Evolutionary conservation across 164 flowering plant genomes (phyloP).

Genomic region (Amborella trichopoda): DNA sequence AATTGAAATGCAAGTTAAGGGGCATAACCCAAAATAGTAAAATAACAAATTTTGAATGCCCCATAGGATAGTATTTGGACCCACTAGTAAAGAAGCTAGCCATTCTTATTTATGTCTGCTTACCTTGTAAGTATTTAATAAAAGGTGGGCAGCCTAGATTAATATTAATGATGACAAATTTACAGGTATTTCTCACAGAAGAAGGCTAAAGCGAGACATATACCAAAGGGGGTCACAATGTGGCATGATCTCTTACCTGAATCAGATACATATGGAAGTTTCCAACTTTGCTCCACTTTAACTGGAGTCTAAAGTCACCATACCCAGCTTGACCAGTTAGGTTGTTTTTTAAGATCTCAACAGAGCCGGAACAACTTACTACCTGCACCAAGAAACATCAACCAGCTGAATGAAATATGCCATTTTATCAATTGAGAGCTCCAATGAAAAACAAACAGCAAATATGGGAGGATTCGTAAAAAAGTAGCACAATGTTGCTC

Average conservation of each 20-base stretch:
- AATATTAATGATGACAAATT: background rate
- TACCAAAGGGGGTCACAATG: conserved; percentile 1
- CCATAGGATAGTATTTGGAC: background rate
- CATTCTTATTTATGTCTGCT: background rate
- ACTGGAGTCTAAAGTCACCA: conserved; percentile 47
- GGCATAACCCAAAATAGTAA: background rate
- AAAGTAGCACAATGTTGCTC: background rate
- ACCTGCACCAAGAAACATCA: conserved; percentile 29
- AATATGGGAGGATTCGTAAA: background rate
- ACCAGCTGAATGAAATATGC: background rate
- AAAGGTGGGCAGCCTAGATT: background rate
- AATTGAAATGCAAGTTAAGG: background rate
- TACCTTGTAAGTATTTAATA: background rate
- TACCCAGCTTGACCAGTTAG: conserved; percentile 52
- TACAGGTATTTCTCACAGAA: background rate
- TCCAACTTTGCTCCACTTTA: conserved; percentile 84
- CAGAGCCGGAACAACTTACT: conserved; percentile 39
- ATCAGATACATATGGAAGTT: conserved; percentile 56
- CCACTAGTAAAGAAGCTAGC: background rate
- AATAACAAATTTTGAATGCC: background rate
- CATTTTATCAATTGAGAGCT: background rate
- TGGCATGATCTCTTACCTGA: conserved; percentile 37
- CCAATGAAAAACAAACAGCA: background rate
- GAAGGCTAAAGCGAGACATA: background rate
- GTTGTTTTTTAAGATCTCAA: conserved; percentile 39